Conservation (phyloP, 352 stramenopile genomes). For the Globisporangium paroecandrum region DNA sequence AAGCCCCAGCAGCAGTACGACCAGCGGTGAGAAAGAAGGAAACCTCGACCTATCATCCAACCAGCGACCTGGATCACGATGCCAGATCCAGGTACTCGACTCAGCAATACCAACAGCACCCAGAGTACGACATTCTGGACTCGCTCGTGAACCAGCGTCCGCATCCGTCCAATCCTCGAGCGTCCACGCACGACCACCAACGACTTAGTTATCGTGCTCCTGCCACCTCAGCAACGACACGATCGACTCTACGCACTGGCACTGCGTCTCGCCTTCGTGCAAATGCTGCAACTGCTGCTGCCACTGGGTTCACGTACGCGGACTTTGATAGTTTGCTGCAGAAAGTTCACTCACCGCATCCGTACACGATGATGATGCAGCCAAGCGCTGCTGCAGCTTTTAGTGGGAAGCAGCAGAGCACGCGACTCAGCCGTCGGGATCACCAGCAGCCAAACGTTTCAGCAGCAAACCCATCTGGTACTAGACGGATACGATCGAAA, state of each 20-base stretch:
- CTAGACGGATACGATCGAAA: constrained; percentile 15
- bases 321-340: constrained; percentile 48
- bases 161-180: background rate
- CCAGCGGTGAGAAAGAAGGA: background rate
- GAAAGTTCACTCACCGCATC: constrained; percentile 26
- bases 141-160: constrained; percentile 23
- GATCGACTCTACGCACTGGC: background rate
- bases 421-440: constrained; percentile 5
- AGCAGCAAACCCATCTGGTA: background rate
- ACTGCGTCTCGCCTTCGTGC: background rate
- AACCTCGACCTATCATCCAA: background rate
- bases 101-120: background rate
- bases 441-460: constrained; percentile 5
- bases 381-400: background rate
- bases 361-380: constrained; percentile 20
- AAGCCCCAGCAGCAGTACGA: background rate
- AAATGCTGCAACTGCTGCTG: background rate
- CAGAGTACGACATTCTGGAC: constrained; percentile 38
- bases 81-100: background rate
- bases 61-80: background rate
- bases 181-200: constrained; percentile 24
- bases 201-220: constrained; percentile 11
- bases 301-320: constrained; percentile 15
- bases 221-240: constrained; percentile 13
- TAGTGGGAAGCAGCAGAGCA: constrained; percentile 11